phyloP scores from a whole-genome alignment of 345 rosid species.

The thale cress (Arabidopsis thaliana) region TAIR10.1 NC_003070.9:5032001-5032500 shows the following conservation, averaged over 20 bases:
- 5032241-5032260: slow-evolving; percentile 60
- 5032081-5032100: background rate
- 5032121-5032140: slow-evolving; percentile 8
- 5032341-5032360: background rate
- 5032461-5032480: slow-evolving; percentile 83
- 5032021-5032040: background rate
- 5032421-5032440: slow-evolving; percentile 85
- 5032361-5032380: slow-evolving; percentile 50
- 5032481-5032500: slow-evolving; percentile 93
- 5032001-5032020: background rate
- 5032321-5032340: background rate
- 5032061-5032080: background rate
- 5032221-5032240: slow-evolving; percentile 65
- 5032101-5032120: slow-evolving; percentile 8
- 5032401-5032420: slow-evolving; percentile 85
- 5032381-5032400: slow-evolving; percentile 89
- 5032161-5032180: slow-evolving; percentile 14
- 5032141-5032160: slow-evolving; percentile 5
- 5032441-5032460: slow-evolving; percentile 68
- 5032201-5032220: slow-evolving; percentile 40
- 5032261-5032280: slow-evolving; percentile 82
- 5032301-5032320: background rate
- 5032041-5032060: background rate
- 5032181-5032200: slow-evolving; percentile 14
- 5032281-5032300: slow-evolving; percentile 92